Evolutionary conservation across 2,329 filamentous ascomycete species (phyloP), one percentile per base, ranked within the genome.

Genomic region (Ascochyta pisi): DNA sequence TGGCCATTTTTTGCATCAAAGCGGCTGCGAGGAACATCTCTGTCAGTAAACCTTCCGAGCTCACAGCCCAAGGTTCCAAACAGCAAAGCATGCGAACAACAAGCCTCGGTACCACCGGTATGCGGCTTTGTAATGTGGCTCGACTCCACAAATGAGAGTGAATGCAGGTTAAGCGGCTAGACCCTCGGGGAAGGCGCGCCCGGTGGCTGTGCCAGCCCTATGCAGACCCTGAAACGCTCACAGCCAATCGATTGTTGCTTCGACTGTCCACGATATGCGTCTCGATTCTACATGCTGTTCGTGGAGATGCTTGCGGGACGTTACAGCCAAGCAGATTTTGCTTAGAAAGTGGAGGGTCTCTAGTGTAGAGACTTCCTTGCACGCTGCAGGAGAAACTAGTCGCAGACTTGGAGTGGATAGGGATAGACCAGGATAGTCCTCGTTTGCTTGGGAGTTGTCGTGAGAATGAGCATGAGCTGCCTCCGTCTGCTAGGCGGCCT

Each of bases 41-140:
- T 49, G 31, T 40, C 39, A 27, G n/a, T 15, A 13, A 43, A 35
- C 9, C n/a, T 16, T 42, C 15, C 10, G 9, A 34, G 19, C 22
- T 16, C n/a, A 42, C 41, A 40, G 50, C 13, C n/a, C 7, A 43
- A 34, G 15, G 2, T 19, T 31, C 40, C 29, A 40, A 26, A 22
- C 29, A 38, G 8, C 24, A 38, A n/a, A 4, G 27, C 35, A 2
- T 10, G 19, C 12, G 13, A 15, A 19, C 16, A 40, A 27, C n/a
- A 19, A 45, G 39, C 43, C 39, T 49, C 43, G 50, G 54, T 45
- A 37, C 15, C 22, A 26, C 29, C 19, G 26, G 6, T 44, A 31
- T 54, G 57, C 42, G 35, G 54, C 59, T 55, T 61, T 33, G 51
- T 58, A 16, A 50, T 64, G 65, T 69, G 66, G 66, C 65, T 16